Percentiles rank a stretch among this genome's conserved stretches.
phyloP scores from a whole-genome alignment of 148 eudicot species.

The Nepenthes mirabilis region DNA sequence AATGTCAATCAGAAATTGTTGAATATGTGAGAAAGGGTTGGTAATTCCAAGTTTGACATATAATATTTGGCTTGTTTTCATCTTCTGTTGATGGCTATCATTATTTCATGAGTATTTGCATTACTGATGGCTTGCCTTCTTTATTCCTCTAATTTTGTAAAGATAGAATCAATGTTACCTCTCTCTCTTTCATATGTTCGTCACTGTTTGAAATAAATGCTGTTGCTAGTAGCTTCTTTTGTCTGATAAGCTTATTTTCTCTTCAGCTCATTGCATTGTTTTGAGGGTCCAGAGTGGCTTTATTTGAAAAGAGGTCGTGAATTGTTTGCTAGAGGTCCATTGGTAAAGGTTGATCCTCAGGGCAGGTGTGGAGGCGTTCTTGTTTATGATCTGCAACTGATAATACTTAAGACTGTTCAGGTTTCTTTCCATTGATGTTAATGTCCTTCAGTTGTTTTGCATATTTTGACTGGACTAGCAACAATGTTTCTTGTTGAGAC shows the following conservation, averaged over 20 bases:
- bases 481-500: not conserved
- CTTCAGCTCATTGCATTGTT: constrained; percentile 92
- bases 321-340: constrained; percentile 81
- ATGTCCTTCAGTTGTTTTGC: constrained; percentile 5
- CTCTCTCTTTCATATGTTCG: not conserved
- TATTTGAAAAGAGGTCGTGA: constrained; percentile 86
- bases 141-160: not conserved
- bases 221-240: not conserved
- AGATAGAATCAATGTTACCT: not conserved
- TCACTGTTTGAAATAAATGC: not conserved
- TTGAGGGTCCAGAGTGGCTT: constrained; percentile 96
- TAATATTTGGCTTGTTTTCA: too few relatives aligned
- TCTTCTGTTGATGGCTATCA: too few relatives aligned
- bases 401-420: constrained; percentile 89
- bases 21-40: too few relatives aligned
- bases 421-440: constrained; percentile 31
- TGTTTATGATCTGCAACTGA: constrained; percentile 86
- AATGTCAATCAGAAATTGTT: too few relatives aligned
- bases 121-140: not conserved
- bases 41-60: too few relatives aligned
- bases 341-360: constrained; percentile 87
- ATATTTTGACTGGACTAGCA: not conserved
- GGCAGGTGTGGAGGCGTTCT: constrained; percentile 95
- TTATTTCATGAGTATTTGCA: too few relatives aligned
- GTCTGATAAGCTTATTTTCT: constrained; percentile 13